Percentiles rank a stretch among this genome's conserved stretches.
Conservation (phyloP, 805 yeast genomes). For the Saccharomycopsis babjevae region DNA sequence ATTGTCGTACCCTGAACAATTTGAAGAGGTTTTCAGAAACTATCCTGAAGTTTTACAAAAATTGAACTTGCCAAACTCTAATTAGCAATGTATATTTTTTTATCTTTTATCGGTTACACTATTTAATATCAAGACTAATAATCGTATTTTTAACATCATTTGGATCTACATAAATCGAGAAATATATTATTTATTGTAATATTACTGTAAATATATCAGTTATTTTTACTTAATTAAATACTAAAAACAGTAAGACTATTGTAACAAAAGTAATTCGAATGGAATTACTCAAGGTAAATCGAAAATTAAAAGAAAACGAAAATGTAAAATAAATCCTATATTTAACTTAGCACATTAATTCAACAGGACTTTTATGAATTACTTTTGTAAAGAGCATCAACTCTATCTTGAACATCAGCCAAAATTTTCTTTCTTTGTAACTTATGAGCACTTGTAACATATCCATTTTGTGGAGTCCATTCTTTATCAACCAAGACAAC, state of each 20-base stretch:
- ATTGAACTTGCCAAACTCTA: conserved; percentile 9
- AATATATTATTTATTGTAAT: background rate
- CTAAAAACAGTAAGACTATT: background rate
- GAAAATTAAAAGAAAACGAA: background rate
- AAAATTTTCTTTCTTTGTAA: conserved; percentile 87
- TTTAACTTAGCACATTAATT: background rate
- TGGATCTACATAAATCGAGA: background rate
- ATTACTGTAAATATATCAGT: background rate
- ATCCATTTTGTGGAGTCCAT: conserved; percentile 97
- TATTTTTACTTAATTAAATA: background rate
- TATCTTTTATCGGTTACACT: background rate
- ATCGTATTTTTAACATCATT: background rate
- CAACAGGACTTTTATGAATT: background rate
- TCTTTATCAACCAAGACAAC: conserved; percentile 75
- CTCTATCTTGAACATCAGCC: conserved; percentile 52
- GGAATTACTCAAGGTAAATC: too few species aligned
- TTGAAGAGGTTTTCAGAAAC: conserved; percentile 50
- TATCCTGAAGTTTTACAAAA: conserved; percentile 52
- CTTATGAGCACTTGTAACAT: conserved; percentile 91
- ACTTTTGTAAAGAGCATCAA: conserved; percentile 49
- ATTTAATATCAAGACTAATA: background rate
- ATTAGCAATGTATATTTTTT: background rate
- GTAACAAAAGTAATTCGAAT: background rate
- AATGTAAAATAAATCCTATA: background rate
- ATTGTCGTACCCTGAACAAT: conserved; percentile 58